Evolutionary conservation across 1,139 yeast genomes (phyloP), one percentile per base, ranked within the genome.

Genomic region (Magnusiomyces fungicola): DNA sequence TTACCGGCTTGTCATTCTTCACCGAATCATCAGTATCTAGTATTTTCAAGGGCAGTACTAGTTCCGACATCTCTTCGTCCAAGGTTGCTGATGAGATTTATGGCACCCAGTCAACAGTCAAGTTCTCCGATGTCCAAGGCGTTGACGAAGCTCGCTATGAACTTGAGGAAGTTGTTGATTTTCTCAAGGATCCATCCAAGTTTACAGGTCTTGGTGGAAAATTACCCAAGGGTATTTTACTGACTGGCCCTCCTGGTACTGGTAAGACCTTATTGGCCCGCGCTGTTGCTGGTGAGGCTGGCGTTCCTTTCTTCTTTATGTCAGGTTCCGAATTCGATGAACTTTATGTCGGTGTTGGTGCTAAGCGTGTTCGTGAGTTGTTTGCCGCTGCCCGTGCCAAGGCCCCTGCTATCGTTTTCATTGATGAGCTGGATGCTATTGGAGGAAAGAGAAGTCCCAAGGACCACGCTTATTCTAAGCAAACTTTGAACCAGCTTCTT

Each of bases 251-350:
- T 37, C 99, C 99, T 37, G 99, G 99, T 70, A 94, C 99, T 5
- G 99, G 99, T 78, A 94, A 94, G 68, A 94, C 99, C 1, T 73
- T 94, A 56, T 76, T 94, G 55, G 98, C 98, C 0, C 79, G 98
- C 60, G 98, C 99, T 19, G 95, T 97, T 37, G 99, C 99, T 10
- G 98, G 98, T 53, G 98, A 94, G 69, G 98, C 99, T 1, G 98
- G 96, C 45, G 98, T 92, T 29, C 98, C 97, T 27, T 94, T 94
- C 65, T 92, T 92, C 69, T 92, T 90, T 69, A 90, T 92, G 97
- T 85, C 96, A 3, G 99, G 98, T 46, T 88, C 97, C 1, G 98
- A 94, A 67, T 94, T 94, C 64, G 98, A 94, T 66, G 98, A 94
- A 67, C 78, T 94, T 57, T 94, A 90, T 61, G 98, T 94, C 34